Evolutionary conservation across 495 filamentous ascomycete species (phyloP).

Genomic region (Xylaria sp.): DNA sequence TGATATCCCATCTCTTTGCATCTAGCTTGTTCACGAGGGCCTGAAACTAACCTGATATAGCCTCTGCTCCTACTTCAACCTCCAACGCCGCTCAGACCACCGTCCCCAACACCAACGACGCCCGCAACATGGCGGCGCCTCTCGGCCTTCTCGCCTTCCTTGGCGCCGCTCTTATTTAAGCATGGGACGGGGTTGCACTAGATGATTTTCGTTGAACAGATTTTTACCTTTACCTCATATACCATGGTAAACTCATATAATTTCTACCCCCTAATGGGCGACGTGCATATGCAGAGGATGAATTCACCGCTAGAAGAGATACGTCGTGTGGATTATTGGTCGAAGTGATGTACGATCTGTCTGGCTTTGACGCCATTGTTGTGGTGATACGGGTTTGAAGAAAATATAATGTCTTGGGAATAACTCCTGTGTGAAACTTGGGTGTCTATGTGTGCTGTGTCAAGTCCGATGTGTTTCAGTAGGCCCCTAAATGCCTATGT

Average conservation of each 20-base stretch:
- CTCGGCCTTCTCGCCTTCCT: conserved; percentile 38
- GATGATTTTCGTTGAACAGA: conserved; percentile 15
- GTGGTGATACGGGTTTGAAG: neutral
- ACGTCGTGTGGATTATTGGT: neutral
- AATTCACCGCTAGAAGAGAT: neutral
- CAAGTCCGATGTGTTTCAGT: neutral
- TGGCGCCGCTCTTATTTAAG: conserved; percentile 38
- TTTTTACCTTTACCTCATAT: conserved; percentile 10
- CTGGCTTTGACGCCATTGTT: neutral
- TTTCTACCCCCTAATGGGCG: conserved; percentile 16
- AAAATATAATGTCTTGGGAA: conserved; percentile 17
- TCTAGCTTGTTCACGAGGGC: neutral
- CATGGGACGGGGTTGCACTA: neutral
- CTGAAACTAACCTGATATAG: conserved; percentile 32
- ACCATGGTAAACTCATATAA: conserved; percentile 8
- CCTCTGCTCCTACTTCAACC: conserved; percentile 27
- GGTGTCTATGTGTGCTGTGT: neutral
- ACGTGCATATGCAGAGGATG: conserved; percentile 13
- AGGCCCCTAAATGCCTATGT: neutral
- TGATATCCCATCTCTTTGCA: neutral
- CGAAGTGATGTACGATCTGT: neutral
- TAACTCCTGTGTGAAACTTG: neutral
- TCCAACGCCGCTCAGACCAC: conserved; percentile 29
- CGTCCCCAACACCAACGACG: conserved; percentile 38
- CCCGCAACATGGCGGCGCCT: conserved; percentile 34